Base-by-base conservation (phyloP, 148 eudicot species). In the Selenicereus undatus region DNA sequence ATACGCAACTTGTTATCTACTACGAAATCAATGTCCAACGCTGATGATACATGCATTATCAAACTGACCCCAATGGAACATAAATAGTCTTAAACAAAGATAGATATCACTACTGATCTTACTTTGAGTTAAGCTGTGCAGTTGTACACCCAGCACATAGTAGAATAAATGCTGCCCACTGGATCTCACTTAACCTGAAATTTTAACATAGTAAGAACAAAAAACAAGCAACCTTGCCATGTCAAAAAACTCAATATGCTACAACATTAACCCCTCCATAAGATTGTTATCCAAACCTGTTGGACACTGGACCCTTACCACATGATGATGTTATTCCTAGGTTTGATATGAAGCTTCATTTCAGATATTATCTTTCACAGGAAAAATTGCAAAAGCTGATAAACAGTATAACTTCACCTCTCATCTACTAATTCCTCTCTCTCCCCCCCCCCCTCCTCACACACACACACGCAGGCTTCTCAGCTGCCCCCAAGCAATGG, bases 131-230 rank as follows among this genome's bases (percentile, higher is more conserved):
- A 74, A 96, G 98, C 83, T 96, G 99, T 58, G 99, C 99, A 2
- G 99, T 96, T 66, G 99, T 96, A 88, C 99, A 96, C 50, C 99
- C 99, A 26, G 98, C 99, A 83, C 97, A 92, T 76, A 96, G 85
- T 76, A 96, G 86, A 83, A 94, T 86, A 80, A 96, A 96, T 80
- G 98, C 99, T 81, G 99, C 99, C 99, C 99, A 96, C 82, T 96
- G 98, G 79, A 92, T 94, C 88, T 96, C 95, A 74, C 93, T 96
- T 84, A 96, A 89, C 91, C 99, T 94, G 91, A 74, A 86, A 87
- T 36, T 8, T 30, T 69, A 73, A 56, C 3, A 29, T 5, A 35
- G 73, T 29, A 32, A 78, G 71, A 73, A 65, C 24, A 70, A 21
- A 32, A 48, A 24, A 20, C 29, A 35, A 56, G 27, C 51, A 32